A percentile compares a stretch with the other conserved stretches of the same genome.
Conservation (phyloP, 768 basidiomycete species). For the Strobilomyces dryophilus region DNA sequence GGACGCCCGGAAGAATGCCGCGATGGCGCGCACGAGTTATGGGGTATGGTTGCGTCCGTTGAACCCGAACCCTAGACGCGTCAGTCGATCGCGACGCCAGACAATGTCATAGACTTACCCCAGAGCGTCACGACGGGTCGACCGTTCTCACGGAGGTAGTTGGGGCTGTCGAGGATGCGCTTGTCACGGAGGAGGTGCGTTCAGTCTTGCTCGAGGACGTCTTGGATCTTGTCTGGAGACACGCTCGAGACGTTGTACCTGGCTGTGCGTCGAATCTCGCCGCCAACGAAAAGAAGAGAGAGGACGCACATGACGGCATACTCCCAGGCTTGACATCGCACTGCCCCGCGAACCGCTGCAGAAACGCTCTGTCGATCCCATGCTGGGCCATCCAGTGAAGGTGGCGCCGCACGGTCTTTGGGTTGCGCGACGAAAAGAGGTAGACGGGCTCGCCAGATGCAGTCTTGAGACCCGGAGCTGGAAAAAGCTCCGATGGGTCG, state of each 20-base stretch:
- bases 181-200: slow-evolving; percentile 61
- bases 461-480: slow-evolving; percentile 32
- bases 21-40: slow-evolving; percentile 48
- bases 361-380: slow-evolving; percentile 34
- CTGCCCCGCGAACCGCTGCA: slow-evolving; percentile 73
- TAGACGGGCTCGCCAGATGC: slow-evolving; percentile 48
- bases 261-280: too few relatives aligned
- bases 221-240: slow-evolving; percentile 23
- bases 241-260: slow-evolving; percentile 25
- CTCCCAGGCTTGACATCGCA: slow-evolving; percentile 53
- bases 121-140: slow-evolving; percentile 71
- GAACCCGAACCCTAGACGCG: slow-evolving; percentile 59
- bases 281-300: too few relatives aligned
- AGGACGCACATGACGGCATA: slow-evolving; percentile 47
- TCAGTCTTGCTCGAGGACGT: slow-evolving; percentile 68
- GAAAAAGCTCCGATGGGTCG: slow-evolving; percentile 64
- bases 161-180: slow-evolving; percentile 55
- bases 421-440: slow-evolving; percentile 48
- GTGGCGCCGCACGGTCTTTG: slow-evolving; percentile 20
- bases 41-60: slow-evolving; percentile 31
- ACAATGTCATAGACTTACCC: slow-evolving; percentile 38
- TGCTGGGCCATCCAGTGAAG: too few relatives aligned
- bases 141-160: slow-evolving; percentile 55
- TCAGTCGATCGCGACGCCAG: slow-evolving; percentile 34
- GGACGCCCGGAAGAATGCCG: slow-evolving; percentile 51